Percentiles rank a stretch among this genome's conserved stretches.
Evolutionary conservation across 306 rosid genomes (phyloP).

Genomic region (Prunus padus): DNA sequence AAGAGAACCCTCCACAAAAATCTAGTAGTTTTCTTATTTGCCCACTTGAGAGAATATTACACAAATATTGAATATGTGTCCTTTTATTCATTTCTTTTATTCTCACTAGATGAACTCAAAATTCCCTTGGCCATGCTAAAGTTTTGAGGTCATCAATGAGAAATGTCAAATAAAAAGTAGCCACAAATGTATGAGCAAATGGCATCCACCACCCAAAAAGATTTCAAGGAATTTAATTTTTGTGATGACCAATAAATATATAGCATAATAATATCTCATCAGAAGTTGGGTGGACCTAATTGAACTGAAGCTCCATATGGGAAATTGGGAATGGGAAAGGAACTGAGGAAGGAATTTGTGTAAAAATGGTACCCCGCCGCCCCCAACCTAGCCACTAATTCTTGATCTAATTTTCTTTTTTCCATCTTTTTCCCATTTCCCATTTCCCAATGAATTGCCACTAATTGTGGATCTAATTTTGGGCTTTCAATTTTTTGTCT

Average conservation of each 20-base stretch:
- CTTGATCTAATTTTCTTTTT: not conserved
- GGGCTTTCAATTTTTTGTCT: too few relatives aligned
- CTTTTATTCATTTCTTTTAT: not conserved
- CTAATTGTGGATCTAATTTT: too few relatives aligned
- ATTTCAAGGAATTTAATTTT: not conserved
- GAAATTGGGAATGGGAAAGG: not conserved
- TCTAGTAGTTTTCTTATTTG: not conserved
- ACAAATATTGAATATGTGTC: not conserved
- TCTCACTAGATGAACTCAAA: not conserved
- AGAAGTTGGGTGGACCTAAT: conserved; percentile 5
- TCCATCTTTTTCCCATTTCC: not conserved
- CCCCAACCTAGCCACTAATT: not conserved
- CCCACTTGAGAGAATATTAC: not conserved
- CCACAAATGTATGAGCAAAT: not conserved
- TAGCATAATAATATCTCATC: not conserved
- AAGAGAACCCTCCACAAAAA: not conserved
- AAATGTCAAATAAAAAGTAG: not conserved
- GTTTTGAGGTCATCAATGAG: not conserved
- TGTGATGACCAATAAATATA: not conserved
- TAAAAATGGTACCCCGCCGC: not conserved
- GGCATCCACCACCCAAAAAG: not conserved
- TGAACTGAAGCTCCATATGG: not conserved
- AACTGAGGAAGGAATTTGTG: not conserved
- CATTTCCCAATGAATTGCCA: not conserved
- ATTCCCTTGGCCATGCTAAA: not conserved